phyloP scores from a whole-genome alignment of 805 yeast genomes.

The Wickerhamiella parazyma region DNA sequence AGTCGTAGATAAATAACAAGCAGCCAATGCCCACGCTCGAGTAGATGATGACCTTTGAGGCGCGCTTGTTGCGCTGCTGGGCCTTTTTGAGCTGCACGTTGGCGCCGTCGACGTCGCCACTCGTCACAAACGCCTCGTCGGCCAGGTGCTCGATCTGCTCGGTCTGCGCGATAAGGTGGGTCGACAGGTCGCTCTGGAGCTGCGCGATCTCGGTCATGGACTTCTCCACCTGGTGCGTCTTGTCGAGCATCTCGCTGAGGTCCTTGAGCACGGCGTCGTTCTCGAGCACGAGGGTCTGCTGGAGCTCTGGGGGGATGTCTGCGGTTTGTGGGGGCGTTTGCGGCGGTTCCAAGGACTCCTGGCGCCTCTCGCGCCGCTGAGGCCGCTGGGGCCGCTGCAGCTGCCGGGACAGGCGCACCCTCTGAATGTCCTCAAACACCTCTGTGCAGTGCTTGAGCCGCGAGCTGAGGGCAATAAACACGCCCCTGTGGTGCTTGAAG shows the following conservation, averaged over 20 bases:
- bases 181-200: conserved; percentile 58
- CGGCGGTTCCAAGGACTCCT: not conserved
- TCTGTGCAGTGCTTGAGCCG: conserved; percentile 23
- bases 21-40: conserved; percentile 44
- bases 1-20: conserved; percentile 35
- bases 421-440: conserved; percentile 7
- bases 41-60: conserved; percentile 44
- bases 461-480: conserved; percentile 26
- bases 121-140: conserved; percentile 55
- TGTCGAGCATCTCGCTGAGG: conserved; percentile 25
- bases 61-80: conserved; percentile 45
- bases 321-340: not conserved
- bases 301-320: conserved; percentile 7
- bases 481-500: conserved; percentile 26
- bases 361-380: not conserved
- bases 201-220: conserved; percentile 49
- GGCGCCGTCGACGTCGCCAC: conserved; percentile 53
- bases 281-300: conserved; percentile 25
- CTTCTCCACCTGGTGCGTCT: conserved; percentile 29
- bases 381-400: not conserved
- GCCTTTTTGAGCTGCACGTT: conserved; percentile 59
- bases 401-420: conserved; percentile 4
- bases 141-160: conserved; percentile 50
- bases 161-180: conserved; percentile 60
- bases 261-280: conserved; percentile 27